Evolutionary conservation across 108 stramenopile species (phyloP).

Genomic region (Bacterosira constricta): DNA sequence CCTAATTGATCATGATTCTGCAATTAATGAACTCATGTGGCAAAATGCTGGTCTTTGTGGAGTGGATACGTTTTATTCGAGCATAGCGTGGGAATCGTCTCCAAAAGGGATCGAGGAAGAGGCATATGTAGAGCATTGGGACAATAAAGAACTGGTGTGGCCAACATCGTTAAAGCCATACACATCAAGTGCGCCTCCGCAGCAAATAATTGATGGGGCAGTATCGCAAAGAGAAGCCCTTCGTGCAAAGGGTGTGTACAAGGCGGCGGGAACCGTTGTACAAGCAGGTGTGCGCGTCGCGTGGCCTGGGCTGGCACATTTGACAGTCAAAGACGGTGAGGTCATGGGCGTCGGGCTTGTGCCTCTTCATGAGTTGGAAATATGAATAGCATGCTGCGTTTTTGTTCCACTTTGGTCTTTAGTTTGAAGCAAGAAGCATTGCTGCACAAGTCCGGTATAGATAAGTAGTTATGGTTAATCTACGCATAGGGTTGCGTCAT

Average conservation of each 20-base stretch:
- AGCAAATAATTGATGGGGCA: slow-evolving; percentile 1
- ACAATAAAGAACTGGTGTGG: slow-evolving; percentile 25
- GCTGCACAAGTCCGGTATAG: too few relatives aligned
- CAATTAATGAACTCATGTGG: slow-evolving; percentile 63
- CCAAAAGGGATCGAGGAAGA: slow-evolving; percentile 8
- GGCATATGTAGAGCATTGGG: slow-evolving; percentile 28
- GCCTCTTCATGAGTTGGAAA: slow-evolving; percentile 23
- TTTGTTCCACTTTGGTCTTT: too few relatives aligned
- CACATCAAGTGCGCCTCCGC: slow-evolving; percentile 6
- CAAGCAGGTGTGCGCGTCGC: slow-evolving; percentile 38
- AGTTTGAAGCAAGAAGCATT: too few relatives aligned
- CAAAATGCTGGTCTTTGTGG: slow-evolving; percentile 56
- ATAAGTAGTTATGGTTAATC: too few relatives aligned
- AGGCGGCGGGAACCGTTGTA: slow-evolving; percentile 27
- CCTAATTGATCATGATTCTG: slow-evolving; percentile 52
- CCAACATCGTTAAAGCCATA: slow-evolving; percentile 19
- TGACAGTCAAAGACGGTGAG: slow-evolving; percentile 11
- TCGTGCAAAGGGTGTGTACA: slow-evolving; percentile 26
- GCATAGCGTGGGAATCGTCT: slow-evolving; percentile 25
- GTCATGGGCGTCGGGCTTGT: slow-evolving; percentile 31
- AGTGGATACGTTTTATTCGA: slow-evolving; percentile 54
- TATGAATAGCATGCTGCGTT: too few relatives aligned
- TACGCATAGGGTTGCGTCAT: too few relatives aligned
- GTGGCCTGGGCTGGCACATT: slow-evolving; percentile 22
- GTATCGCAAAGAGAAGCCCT: slow-evolving; percentile 15